Base-by-base conservation (phyloP, 306 rosid species). In the Gleditsia sinensis region DNA sequence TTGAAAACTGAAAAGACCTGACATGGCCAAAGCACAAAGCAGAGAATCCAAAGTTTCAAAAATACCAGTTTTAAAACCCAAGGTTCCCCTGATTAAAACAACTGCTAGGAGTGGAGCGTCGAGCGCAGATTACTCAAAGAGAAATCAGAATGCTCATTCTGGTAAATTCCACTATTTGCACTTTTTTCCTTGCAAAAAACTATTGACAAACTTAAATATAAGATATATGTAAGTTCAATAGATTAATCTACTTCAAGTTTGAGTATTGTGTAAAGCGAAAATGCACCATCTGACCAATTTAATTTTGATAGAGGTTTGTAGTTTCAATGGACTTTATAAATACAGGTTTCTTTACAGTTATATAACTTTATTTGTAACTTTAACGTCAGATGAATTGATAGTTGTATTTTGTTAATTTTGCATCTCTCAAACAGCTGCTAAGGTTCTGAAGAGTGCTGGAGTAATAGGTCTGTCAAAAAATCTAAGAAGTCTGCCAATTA, bases 1-100 rank as follows among this genome's bases (percentile, higher is more conserved):
- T 67, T 75, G 82, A 76, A 91, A 89, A 70, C 59, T 75, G 10
- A 89, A 87, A 84, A 90, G 78, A 83, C 85, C 90, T 34, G 81
- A 83, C 63, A 63, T 83, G 0, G 64, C 75, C 21, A 94, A 82
- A 75, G 78, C 80, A 1, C 71, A 78, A 14, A 79, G 48, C 30
- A 91, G 80, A 73, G 94, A 82, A 45, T 50, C 82, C 54, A 88
- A 78, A 82, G 63, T 76, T 55, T 62, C 87, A 14, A 87, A 67
- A 82, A 16, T 83, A 72, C 84, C 87, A 5, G 90, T 75, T 75
- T 75, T 72, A 21, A 94, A 83, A 80, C 65, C 86, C 17, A 76
- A 79, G 78, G 46, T 80, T 59, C 53, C 78, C 24, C 77, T 43
- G 17, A 40, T 55, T 56, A 32, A 87, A 68, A 58, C 81, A 55